A percentile compares a stretch with the other conserved stretches of the same genome.
These are phyloP conservation scores for Malassezia obtusa DNA, from an alignment of 1,284 basidiomycete genomes.

Conservation along the genomic window DNA sequence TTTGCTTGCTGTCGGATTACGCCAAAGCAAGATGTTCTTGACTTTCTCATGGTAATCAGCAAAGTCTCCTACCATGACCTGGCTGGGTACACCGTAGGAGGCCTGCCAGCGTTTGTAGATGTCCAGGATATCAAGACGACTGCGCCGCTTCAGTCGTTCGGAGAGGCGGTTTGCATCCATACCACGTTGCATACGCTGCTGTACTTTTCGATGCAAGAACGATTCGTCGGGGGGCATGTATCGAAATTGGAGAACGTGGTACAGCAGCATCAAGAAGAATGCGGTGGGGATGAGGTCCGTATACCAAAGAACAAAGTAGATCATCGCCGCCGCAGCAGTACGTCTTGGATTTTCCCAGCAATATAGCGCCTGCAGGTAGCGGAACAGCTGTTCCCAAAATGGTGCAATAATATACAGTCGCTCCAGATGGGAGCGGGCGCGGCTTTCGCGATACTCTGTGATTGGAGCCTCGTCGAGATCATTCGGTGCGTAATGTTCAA, in stretches of 20 bases:
- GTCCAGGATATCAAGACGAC: slow-evolving; percentile 42
- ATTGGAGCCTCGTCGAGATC: slow-evolving; percentile 42
- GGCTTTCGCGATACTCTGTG: slow-evolving; percentile 39
- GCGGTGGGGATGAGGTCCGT: slow-evolving; percentile 43
- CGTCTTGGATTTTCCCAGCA: slow-evolving; percentile 23
- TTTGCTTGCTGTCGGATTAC: slow-evolving; percentile 35
- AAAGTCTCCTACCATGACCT: slow-evolving; percentile 33
- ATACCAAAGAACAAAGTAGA: slow-evolving; percentile 48
- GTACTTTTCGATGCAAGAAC: slow-evolving; percentile 39
- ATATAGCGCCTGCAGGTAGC: slow-evolving; percentile 20
- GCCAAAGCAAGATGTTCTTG: slow-evolving; percentile 45
- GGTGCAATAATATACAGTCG: slow-evolving; percentile 46
- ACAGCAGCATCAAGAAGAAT: slow-evolving; percentile 39
- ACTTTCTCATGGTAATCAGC: slow-evolving; percentile 47
- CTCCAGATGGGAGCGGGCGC: slow-evolving; percentile 41
- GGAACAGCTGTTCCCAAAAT: slow-evolving; percentile 43
- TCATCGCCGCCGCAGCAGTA: slow-evolving; percentile 40
- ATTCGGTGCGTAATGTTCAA: slow-evolving; percentile 42
- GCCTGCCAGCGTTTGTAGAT: slow-evolving; percentile 42
- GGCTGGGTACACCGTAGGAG: slow-evolving; percentile 30
- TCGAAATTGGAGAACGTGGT: slow-evolving; percentile 42
- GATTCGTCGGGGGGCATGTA: slow-evolving; percentile 45
- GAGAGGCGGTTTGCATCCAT: slow-evolving; percentile 41
- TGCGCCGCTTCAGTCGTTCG: slow-evolving; percentile 35
- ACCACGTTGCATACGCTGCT: slow-evolving; percentile 41